Evolutionary conservation across 179 eudicot genomes (phyloP).

Genomic region (Spinacia oleracea): DNA sequence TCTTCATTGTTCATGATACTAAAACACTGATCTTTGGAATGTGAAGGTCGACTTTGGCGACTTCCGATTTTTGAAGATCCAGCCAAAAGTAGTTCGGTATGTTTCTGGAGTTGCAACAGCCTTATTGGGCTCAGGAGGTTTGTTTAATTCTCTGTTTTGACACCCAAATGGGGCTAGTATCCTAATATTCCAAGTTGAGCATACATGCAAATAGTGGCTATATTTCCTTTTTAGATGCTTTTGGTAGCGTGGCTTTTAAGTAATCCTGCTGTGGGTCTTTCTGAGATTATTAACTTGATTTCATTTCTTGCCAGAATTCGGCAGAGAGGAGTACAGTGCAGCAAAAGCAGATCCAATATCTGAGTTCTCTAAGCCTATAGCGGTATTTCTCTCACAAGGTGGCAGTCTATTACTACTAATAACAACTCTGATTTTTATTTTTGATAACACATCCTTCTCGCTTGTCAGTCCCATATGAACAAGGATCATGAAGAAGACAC

Average conservation of each 20-base stretch:
- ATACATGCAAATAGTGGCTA: background rate
- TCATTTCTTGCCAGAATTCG: constrained; percentile 57
- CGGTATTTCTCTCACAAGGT: constrained; percentile 44
- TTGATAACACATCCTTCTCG: constrained; percentile 17
- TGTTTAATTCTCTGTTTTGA: constrained; percentile 24
- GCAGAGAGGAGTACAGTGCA: constrained; percentile 61
- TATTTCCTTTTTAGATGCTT: background rate
- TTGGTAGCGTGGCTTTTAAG: background rate
- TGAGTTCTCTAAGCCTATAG: constrained; percentile 82
- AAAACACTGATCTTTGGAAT: constrained; percentile 21
- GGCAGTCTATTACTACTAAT: background rate
- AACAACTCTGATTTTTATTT: background rate
- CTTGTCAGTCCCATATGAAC: constrained; percentile 85
- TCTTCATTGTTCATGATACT: constrained; percentile 9
- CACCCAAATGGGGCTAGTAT: background rate
- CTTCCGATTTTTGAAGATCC: constrained; percentile 84
- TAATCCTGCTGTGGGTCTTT: background rate
- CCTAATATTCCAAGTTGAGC: background rate
- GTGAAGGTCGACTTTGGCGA: constrained; percentile 93
- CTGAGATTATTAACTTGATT: constrained; percentile 10
- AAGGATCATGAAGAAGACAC: constrained; percentile 90
- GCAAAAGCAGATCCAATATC: constrained; percentile 82
- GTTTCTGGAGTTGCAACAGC: constrained; percentile 97
- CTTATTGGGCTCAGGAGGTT: constrained; percentile 94
- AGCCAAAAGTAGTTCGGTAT: constrained; percentile 76